phyloP scores from a whole-genome alignment of 148 eudicot genomes.

The Persicaria maculosa region DNA sequence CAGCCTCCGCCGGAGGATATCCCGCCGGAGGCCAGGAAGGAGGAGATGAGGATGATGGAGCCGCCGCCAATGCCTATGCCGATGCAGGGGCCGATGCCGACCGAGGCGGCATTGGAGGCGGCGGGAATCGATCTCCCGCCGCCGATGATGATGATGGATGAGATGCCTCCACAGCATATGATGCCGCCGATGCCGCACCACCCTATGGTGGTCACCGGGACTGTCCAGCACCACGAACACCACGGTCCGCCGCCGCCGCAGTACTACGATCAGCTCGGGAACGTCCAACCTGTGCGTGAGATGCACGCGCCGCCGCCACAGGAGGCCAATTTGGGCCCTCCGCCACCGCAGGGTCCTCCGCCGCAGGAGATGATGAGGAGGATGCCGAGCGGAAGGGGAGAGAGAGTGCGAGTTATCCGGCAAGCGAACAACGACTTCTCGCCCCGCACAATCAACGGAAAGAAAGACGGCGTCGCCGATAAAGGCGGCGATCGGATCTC shows the following conservation, averaged over 20 bases:
- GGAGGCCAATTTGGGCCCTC: slow-evolving; percentile 8
- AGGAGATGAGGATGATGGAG: slow-evolving; percentile 19
- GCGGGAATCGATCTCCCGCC: slow-evolving; percentile 24
- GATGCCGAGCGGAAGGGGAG: slow-evolving; percentile 32
- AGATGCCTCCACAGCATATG: slow-evolving; percentile 16
- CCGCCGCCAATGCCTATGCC: neutral
- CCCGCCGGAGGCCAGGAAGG: slow-evolving; percentile 22
- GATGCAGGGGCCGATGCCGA: slow-evolving; percentile 31
- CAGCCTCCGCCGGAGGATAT: slow-evolving; percentile 21
- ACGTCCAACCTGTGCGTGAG: slow-evolving; percentile 22
- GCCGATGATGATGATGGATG: slow-evolving; percentile 30
- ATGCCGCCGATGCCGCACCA: neutral
- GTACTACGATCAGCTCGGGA: slow-evolving; percentile 12
- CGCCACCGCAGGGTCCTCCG: slow-evolving; percentile 10
- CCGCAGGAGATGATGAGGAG: slow-evolving; percentile 55
- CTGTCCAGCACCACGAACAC: slow-evolving; percentile 13
- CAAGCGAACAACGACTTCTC: slow-evolving; percentile 45
- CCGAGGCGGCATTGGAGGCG: slow-evolving; percentile 40
- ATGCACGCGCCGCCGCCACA: slow-evolving; percentile 27
- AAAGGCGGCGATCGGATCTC: slow-evolving; percentile 45
- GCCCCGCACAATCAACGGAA: slow-evolving; percentile 45
- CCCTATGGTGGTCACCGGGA: slow-evolving; percentile 9
- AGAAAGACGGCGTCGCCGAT: slow-evolving; percentile 11
- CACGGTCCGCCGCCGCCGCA: slow-evolving; percentile 19
- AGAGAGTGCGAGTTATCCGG: slow-evolving; percentile 27